These are phyloP conservation scores for Moricandia moricandioides DNA, from an alignment of 345 rosid genomes.

Conservation along the genomic window DNA sequence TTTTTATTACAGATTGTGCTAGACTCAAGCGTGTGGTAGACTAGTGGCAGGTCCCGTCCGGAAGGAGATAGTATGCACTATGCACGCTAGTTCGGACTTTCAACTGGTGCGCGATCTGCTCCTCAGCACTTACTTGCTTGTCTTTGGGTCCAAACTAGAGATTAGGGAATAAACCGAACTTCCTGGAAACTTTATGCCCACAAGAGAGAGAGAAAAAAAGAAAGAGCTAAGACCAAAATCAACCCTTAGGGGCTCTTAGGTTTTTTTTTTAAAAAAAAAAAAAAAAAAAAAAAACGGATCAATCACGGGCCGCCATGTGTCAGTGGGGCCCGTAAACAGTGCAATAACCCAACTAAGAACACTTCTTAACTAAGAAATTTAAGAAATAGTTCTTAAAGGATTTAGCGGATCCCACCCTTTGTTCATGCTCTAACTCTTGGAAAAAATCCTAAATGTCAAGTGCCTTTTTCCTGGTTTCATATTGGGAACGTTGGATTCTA, in stretches of 20 bases:
- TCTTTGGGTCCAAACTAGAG: neutral
- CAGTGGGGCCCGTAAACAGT: no score
- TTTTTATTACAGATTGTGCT: neutral
- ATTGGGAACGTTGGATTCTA: neutral
- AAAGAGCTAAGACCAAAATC: no score
- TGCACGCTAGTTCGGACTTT: neutral
- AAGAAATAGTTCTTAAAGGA: no score
- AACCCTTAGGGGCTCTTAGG: no score
- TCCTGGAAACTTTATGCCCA: neutral
- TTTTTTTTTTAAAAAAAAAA: no score
- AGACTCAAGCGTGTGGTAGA: neutral
- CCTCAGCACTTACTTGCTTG: neutral
- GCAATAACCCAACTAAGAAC: no score
- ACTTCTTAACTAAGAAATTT: no score
- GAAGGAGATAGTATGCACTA: neutral
- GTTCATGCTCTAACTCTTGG: neutral
- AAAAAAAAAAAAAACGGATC: no score
- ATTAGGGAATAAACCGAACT: neutral
- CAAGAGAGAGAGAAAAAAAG: neutral
- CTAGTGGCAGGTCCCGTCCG: neutral
- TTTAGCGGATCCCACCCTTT: no score
- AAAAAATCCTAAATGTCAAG: neutral
- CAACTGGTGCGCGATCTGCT: neutral
- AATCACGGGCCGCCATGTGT: no score
- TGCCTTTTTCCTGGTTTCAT: neutral